These are phyloP conservation scores for Rhazya stricta DNA, from an alignment of 257 asterid species.

Conservation along the genomic window DNA sequence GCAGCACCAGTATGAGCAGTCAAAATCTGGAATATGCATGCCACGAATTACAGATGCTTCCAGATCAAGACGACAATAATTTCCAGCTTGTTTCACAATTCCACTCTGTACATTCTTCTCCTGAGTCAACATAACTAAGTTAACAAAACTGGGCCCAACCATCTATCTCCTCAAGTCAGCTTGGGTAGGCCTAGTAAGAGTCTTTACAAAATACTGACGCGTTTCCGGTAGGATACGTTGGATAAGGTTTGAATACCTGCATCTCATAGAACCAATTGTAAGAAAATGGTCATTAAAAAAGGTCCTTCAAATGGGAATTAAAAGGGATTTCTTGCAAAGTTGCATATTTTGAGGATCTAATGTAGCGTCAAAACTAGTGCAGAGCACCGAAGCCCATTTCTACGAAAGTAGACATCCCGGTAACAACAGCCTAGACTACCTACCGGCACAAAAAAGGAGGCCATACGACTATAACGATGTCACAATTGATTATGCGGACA, in stretches of 20 bases:
- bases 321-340: background rate
- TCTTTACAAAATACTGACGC: constrained; percentile 63
- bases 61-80: constrained; percentile 34
- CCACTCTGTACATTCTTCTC: constrained; percentile 50
- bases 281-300: background rate
- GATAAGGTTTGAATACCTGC: constrained; percentile 74
- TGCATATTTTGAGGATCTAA: background rate
- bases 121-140: constrained; percentile 36
- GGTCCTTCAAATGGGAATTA: background rate
- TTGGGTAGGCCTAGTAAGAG: constrained; percentile 50
- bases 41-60: constrained; percentile 25
- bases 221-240: constrained; percentile 74
- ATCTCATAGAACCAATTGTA: constrained; percentile 6
- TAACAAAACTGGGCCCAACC: constrained; percentile 36
- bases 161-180: constrained; percentile 47
- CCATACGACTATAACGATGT: no score
- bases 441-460: no score
- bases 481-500: no score
- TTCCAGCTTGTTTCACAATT: constrained; percentile 19
- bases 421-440: no score
- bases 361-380: no score
- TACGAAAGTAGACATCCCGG: no score
- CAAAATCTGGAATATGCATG: constrained; percentile 24
- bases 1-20: constrained; percentile 13
- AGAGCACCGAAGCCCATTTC: background rate